phyloP scores from a whole-genome alignment of 2,329 filamentous ascomycete genomes.

The Calonectria hawksworthii region DNA sequence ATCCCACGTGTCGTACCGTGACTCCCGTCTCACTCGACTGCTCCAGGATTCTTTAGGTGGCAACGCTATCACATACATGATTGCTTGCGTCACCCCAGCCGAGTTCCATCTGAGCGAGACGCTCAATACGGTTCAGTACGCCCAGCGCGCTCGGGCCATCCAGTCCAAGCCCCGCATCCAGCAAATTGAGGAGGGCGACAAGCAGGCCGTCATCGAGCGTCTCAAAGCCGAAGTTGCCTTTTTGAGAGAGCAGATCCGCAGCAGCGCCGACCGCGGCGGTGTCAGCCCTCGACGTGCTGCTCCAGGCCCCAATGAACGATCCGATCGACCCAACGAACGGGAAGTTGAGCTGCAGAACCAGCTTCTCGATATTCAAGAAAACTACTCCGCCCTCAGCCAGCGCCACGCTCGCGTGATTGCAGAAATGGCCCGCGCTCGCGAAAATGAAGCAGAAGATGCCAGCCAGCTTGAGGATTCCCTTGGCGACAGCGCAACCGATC shows the following conservation, averaged over 20 bases:
- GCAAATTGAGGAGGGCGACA: constrained; percentile 92
- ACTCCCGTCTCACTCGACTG: constrained; percentile 95
- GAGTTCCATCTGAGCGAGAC: constrained; percentile 99
- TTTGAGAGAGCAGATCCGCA: constrained; percentile 91
- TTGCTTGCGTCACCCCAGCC: constrained; percentile 96
- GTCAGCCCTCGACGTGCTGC: constrained; percentile 67
- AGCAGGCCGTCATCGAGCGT: constrained; percentile 92
- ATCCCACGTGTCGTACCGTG: constrained; percentile 95
- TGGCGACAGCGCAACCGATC: constrained; percentile 85
- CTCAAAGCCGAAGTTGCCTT: constrained; percentile 95
- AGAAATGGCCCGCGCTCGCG: constrained; percentile 89
- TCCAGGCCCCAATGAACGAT: constrained; percentile 74
- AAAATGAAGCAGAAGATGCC: constrained; percentile 74
- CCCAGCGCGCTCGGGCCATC: constrained; percentile 93
- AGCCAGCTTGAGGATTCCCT: constrained; percentile 69
- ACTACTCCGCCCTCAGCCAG: constrained; percentile 90
- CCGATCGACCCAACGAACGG: constrained; percentile 84
- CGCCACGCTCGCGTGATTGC: constrained; percentile 96
- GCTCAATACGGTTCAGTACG: constrained; percentile 97
- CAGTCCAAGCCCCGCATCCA: constrained; percentile 98
- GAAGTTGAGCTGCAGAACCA: constrained; percentile 95
- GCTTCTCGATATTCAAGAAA: constrained; percentile 92
- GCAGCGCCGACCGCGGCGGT: constrained; percentile 74
- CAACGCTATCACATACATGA: constrained; percentile 99
- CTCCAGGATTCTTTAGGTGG: constrained; percentile 97